phyloP scores from a whole-genome alignment of 2,329 filamentous ascomycete genomes.

The Boeremia lycopersici region DNA sequence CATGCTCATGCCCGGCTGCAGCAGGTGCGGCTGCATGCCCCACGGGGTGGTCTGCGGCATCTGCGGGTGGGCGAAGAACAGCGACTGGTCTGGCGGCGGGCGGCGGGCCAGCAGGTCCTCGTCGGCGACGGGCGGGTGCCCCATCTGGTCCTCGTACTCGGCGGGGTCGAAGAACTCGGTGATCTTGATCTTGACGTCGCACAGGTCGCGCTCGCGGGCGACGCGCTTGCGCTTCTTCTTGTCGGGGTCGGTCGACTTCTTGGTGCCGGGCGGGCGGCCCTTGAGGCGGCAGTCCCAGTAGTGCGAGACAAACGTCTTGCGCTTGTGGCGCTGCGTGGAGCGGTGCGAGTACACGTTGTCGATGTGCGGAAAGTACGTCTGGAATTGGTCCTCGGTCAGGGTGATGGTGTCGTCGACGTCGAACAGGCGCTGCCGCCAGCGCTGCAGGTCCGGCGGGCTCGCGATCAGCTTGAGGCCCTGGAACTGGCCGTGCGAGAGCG shows the following conservation, averaged over 20 bases:
- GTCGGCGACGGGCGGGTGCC: slow-evolving; percentile 30
- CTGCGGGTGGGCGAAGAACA: slow-evolving; percentile 32
- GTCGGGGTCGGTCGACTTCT: slow-evolving; percentile 77
- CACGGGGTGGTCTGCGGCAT: slow-evolving; percentile 29
- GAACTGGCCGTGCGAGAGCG: slow-evolving; percentile 59
- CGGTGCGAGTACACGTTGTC: slow-evolving; percentile 86
- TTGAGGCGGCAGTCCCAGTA: slow-evolving; percentile 87
- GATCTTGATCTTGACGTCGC: slow-evolving; percentile 86
- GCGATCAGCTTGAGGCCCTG: slow-evolving; percentile 62
- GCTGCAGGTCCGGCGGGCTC: slow-evolving; percentile 69
- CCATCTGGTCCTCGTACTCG: slow-evolving; percentile 44
- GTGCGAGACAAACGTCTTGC: slow-evolving; percentile 80
- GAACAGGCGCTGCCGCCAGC: slow-evolving; percentile 76
- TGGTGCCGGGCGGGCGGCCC: slow-evolving; percentile 77
- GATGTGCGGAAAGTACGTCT: slow-evolving; percentile 81
- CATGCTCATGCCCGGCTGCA: slow-evolving; percentile 24
- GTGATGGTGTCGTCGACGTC: slow-evolving; percentile 75
- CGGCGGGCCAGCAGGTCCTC: slow-evolving; percentile 9
- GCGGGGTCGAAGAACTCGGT: slow-evolving; percentile 74
- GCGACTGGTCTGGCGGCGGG: slow-evolving; percentile 15
- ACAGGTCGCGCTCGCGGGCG: slow-evolving; percentile 77
- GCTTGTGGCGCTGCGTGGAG: slow-evolving; percentile 80
- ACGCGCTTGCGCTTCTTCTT: slow-evolving; percentile 83
- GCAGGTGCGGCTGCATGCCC: slow-evolving; percentile 31
- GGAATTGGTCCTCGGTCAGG: slow-evolving; percentile 77